phyloP scores from a whole-genome alignment of 768 basidiomycete genomes.

The Kondoa malvinella region DNA sequence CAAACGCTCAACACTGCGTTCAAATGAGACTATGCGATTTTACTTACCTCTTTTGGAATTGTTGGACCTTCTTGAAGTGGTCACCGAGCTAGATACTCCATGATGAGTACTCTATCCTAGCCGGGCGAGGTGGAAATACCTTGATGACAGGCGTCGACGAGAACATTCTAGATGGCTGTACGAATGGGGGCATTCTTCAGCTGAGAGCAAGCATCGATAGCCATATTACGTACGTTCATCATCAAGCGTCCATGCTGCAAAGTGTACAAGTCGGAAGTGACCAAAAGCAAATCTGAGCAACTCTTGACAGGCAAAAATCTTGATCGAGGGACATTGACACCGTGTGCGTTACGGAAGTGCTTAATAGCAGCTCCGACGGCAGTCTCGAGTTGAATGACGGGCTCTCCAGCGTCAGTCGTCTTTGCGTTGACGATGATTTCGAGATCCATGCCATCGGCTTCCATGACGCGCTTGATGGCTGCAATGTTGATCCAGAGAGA shows the following conservation, averaged over 20 bases:
- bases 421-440: constrained; percentile 80
- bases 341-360: constrained; percentile 74
- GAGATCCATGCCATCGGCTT: constrained; percentile 62
- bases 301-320: constrained; percentile 63
- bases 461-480: constrained; percentile 80
- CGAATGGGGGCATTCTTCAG: not conserved
- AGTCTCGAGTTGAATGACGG: constrained; percentile 78
- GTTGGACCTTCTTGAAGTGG: constrained; percentile 85
- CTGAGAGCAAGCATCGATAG: not conserved
- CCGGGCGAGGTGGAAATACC: not conserved
- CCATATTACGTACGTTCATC: constrained; percentile 40
- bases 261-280: constrained; percentile 79
- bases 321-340: constrained; percentile 82
- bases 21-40: not conserved
- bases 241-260: constrained; percentile 72
- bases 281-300: constrained; percentile 46
- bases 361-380: constrained; percentile 88
- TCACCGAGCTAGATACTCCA: constrained; percentile 47
- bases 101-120: not conserved
- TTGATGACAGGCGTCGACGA: constrained; percentile 79
- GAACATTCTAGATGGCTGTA: constrained; percentile 52
- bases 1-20: not conserved
- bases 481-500: constrained; percentile 35
- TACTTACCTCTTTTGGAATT: constrained; percentile 61
- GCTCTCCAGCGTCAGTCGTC: constrained; percentile 64